These are phyloP conservation scores for Thozetella sp. DNA, from an alignment of 495 filamentous ascomycete species.

Conservation along the genomic window DNA sequence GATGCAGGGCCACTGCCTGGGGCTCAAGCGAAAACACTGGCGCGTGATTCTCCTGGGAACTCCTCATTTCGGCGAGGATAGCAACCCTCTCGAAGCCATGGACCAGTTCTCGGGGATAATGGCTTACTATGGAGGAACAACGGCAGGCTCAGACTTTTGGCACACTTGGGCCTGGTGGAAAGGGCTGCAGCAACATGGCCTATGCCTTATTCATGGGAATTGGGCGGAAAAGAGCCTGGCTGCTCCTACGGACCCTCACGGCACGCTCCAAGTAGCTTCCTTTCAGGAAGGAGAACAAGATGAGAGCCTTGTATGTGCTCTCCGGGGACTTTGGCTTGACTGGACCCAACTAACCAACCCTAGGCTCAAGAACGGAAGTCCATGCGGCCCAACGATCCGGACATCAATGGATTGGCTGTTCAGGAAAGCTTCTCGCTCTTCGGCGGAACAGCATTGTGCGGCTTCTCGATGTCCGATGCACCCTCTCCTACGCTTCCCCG, in stretches of 20 bases:
- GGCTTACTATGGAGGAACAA: neutral
- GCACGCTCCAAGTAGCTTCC: neutral
- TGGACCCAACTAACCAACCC: neutral
- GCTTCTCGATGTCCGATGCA: neutral
- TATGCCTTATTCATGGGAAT: neutral
- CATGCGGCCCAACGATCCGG: neutral
- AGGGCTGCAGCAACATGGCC: neutral
- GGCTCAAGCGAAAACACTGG: neutral
- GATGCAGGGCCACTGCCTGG: neutral
- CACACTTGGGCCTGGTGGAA: neutral
- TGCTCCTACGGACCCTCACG: neutral
- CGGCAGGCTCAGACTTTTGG: neutral
- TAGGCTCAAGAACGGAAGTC: neutral
- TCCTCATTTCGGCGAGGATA: neutral
- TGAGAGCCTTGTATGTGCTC: neutral
- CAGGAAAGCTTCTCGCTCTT: neutral
- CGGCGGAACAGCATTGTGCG: neutral
- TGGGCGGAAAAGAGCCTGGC: neutral
- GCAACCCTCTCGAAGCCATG: neutral
- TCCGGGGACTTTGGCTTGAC: neutral
- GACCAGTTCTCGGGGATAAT: neutral
- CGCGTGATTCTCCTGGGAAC: neutral
- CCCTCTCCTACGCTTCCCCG: neutral
- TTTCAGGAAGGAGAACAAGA: neutral
- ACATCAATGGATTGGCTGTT: neutral